phyloP scores from a whole-genome alignment of 345 rosid genomes.

The Eucalyptus decipiens region DNA sequence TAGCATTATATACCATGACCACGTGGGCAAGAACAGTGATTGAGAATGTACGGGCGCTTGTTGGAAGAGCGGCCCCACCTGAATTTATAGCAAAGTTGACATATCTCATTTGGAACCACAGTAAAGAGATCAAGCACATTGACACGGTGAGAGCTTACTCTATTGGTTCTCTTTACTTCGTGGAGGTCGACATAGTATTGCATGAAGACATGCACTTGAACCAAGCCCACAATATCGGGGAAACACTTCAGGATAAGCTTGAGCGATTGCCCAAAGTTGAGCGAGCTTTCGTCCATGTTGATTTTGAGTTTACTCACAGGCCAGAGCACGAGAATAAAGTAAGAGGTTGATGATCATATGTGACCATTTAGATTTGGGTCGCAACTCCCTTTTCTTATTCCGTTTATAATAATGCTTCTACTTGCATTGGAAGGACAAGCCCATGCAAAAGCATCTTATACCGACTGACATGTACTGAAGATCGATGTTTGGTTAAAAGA shows the following conservation, averaged over 20 bases:
- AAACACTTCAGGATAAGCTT: constrained; percentile 63
- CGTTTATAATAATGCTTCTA: not conserved
- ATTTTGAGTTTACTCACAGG: constrained; percentile 67
- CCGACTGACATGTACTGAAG: not conserved
- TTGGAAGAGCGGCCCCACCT: constrained; percentile 72
- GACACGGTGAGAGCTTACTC: constrained; percentile 81
- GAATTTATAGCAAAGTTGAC: constrained; percentile 55
- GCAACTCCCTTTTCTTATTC: not conserved
- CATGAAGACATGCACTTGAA: constrained; percentile 54
- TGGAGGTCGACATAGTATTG: constrained; percentile 69
- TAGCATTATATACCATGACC: constrained; percentile 35
- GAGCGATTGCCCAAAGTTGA: constrained; percentile 67
- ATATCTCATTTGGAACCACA: constrained; percentile 71
- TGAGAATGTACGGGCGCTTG: constrained; percentile 54
- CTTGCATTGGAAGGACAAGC: not conserved
- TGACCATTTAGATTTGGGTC: not conserved
- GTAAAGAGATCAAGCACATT: constrained; percentile 52
- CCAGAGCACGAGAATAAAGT: constrained; percentile 59
- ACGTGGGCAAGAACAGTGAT: constrained; percentile 74
- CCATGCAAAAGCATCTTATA: not conserved
- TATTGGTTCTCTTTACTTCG: constrained; percentile 69
- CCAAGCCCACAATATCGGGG: constrained; percentile 73
- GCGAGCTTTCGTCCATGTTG: constrained; percentile 79
- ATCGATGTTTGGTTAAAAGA: not conserved
- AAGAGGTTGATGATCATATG: not conserved